Conservation (phyloP, 139 green algal species). For the Ettlia oleoabundans region DNA sequence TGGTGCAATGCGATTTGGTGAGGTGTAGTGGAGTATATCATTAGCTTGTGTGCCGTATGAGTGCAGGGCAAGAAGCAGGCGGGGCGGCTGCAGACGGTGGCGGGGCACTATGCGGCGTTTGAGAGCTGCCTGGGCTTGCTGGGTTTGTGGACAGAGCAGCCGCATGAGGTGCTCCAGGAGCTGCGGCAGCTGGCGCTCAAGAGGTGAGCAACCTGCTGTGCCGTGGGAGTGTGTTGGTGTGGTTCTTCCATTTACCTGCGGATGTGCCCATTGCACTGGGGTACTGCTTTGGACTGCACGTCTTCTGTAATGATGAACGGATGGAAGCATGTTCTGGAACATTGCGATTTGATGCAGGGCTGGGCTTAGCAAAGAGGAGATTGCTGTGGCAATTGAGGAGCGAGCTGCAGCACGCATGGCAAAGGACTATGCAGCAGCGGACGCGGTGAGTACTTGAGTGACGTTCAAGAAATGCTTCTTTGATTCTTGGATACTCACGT, state of each 20-base stretch:
- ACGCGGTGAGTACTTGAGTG: constrained; percentile 54
- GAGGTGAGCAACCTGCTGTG: no score
- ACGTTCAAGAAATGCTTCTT: not conserved
- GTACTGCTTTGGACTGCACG: no score
- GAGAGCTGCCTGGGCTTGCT: constrained; percentile 55
- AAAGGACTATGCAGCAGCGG: constrained; percentile 85
- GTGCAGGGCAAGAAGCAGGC: constrained; percentile 61
- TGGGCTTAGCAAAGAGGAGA: constrained; percentile 72
- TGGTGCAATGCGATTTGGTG: no score
- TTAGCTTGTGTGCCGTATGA: no score
- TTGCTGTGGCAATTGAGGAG: constrained; percentile 61
- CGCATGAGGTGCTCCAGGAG: constrained; percentile 39
- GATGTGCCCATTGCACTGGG: not conserved
- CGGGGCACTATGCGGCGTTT: constrained; percentile 17
- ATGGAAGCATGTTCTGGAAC: not conserved
- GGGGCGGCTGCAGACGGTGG: constrained; percentile 49
- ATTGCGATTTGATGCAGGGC: constrained; percentile 40
- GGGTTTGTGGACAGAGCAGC: constrained; percentile 35
- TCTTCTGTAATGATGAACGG: no score
- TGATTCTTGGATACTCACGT: not conserved
- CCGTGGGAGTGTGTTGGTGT: no score
- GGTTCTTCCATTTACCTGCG: no score
- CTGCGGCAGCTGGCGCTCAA: constrained; percentile 74
- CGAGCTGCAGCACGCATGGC: constrained; percentile 53
- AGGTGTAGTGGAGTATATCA: no score